Conservation (phyloP, 345 rosid genomes). For the Acer campestre region DNA sequence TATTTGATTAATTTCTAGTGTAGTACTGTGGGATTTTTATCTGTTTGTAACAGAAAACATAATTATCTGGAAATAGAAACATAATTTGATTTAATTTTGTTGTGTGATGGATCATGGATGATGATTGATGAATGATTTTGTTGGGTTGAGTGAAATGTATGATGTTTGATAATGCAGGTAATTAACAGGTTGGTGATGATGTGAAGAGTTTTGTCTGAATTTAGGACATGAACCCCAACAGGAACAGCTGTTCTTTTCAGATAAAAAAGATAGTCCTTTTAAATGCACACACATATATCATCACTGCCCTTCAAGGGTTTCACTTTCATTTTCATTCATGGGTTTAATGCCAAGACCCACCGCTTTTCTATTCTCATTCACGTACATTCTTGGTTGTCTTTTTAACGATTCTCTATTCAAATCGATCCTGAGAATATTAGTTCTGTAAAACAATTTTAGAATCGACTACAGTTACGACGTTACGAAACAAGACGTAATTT, state of each 20-base stretch:
- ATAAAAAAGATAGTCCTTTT: background rate
- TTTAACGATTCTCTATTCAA: too few species aligned
- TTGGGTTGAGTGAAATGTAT: background rate
- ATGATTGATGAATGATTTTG: background rate
- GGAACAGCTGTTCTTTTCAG: constrained; percentile 1
- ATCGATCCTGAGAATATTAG: too few species aligned
- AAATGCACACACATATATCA: background rate
- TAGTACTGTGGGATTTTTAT: background rate
- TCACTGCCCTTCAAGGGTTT: too few species aligned
- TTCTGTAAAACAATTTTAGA: too few species aligned
- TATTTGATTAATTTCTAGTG: background rate
- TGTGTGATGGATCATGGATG: background rate
- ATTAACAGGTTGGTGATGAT: background rate
- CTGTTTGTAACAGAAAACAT: background rate
- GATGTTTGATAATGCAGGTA: background rate
- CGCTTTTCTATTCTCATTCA: too few species aligned
- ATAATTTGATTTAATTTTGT: background rate
- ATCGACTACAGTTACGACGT: too few species aligned
- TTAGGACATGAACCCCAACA: background rate
- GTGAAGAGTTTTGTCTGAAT: background rate
- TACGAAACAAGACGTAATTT: too few species aligned
- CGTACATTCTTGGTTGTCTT: too few species aligned
- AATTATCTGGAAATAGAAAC: background rate
- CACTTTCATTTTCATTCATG: too few species aligned
- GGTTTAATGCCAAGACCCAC: too few species aligned